A percentile compares a stretch with the other conserved stretches of the same genome.
These are phyloP conservation scores for Flaveria brownii DNA, from an alignment of 129 eudicot species.

Conservation along the genomic window DNA sequence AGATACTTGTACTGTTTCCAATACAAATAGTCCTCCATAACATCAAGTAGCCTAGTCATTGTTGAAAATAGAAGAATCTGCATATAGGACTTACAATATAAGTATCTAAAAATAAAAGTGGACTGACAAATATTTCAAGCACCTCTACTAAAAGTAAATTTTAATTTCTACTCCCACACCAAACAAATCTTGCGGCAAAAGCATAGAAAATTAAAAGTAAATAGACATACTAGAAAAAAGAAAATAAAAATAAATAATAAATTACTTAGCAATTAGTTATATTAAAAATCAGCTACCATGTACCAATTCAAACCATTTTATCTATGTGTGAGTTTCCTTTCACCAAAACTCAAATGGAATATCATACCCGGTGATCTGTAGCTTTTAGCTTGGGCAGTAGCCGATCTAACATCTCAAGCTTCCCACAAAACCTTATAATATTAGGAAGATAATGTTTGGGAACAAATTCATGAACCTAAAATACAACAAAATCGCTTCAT, in stretches of 20 bases:
- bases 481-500: constrained; percentile 9
- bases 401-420: constrained; percentile 98
- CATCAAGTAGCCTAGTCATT: constrained; percentile 99
- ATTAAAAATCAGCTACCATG: constrained; percentile 11
- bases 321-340: constrained; percentile 7
- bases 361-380: constrained; percentile 93
- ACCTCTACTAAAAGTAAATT: constrained; percentile 5
- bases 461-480: constrained; percentile 79
- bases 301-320: constrained; percentile 20
- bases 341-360: not conserved
- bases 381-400: constrained; percentile 93
- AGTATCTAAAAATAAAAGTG: constrained; percentile 16
- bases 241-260: not conserved
- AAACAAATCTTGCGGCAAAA: not conserved
- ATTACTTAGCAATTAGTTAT: not conserved
- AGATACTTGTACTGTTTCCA: constrained; percentile 94
- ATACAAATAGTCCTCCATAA: constrained; percentile 95
- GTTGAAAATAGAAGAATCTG: constrained; percentile 98
- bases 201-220: not conserved
- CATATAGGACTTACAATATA: constrained; percentile 32
- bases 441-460: constrained; percentile 95
- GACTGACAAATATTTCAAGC: constrained; percentile 4
- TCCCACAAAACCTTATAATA: constrained; percentile 89
- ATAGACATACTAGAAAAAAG: not conserved
- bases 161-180: constrained; percentile 10